Conservation (phyloP, 208 protist species). For the Leishmania tropica region DNA sequence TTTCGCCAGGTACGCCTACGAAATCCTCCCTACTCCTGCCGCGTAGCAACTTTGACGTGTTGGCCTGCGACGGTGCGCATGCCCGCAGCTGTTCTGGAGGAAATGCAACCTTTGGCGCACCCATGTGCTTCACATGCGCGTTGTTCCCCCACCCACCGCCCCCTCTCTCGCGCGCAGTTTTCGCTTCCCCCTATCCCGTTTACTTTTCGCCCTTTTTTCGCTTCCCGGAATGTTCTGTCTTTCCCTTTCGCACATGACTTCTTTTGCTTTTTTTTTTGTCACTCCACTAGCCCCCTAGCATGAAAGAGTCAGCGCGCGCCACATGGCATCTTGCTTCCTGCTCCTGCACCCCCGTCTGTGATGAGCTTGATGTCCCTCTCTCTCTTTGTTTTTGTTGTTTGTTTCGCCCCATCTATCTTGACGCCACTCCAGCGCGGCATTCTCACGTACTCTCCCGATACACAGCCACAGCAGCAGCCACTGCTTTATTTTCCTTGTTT, state of each 20-base stretch:
- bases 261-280: neutral
- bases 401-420: neutral
- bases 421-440: neutral
- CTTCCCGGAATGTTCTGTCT: neutral
- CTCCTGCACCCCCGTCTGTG: neutral
- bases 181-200: neutral
- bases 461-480: neutral
- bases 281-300: neutral
- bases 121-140: neutral
- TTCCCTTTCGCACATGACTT: neutral
- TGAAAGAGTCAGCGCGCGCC: neutral
- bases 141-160: neutral
- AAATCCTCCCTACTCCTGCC: slow-evolving; percentile 23
- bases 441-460: neutral
- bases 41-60: neutral
- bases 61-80: neutral
- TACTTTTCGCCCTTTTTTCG: neutral
- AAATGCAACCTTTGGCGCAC: neutral
- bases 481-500: neutral
- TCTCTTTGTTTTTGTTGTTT: neutral
- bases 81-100: neutral
- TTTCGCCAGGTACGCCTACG: slow-evolving; percentile 61
- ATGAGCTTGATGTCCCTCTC: neutral
- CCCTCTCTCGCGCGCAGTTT: neutral
- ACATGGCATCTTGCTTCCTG: neutral